These are phyloP conservation scores for Aureobasidium lini DNA, from an alignment of 2,329 filamentous ascomycete species.

Conservation along the genomic window DNA sequence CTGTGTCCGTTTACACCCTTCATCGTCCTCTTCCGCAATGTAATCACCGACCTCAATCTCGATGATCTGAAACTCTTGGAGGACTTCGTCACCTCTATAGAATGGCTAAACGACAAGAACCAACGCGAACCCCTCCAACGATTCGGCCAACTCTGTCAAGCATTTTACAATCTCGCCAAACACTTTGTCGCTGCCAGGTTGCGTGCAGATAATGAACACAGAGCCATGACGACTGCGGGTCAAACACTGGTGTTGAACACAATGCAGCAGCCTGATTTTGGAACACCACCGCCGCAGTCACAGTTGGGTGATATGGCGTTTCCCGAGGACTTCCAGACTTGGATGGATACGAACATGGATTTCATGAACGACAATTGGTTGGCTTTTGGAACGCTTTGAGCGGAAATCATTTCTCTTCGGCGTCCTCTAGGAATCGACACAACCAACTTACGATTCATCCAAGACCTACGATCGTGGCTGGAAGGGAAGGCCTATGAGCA, in stretches of 20 bases:
- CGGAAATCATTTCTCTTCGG: no score
- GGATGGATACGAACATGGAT: constrained; percentile 11
- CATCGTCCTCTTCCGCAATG: constrained; percentile 46
- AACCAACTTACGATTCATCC: no score
- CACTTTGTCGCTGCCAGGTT: constrained; percentile 16
- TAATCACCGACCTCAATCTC: constrained; percentile 20
- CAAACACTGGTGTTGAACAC: background rate
- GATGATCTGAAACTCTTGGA: constrained; percentile 19
- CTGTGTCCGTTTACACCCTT: constrained; percentile 54
- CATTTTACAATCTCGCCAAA: constrained; percentile 21
- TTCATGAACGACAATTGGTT: constrained; percentile 8
- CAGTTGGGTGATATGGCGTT: background rate
- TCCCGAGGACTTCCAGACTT: background rate
- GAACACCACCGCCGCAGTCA: background rate
- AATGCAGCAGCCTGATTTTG: background rate
- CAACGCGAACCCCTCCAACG: constrained; percentile 11
- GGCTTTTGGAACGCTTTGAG: constrained; percentile 11
- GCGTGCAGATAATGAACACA: background rate
- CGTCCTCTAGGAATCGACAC: no score
- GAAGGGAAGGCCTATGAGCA: no score
- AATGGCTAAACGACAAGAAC: constrained; percentile 2
- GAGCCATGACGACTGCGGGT: background rate
- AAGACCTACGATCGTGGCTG: no score
- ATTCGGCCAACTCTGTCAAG: constrained; percentile 19
- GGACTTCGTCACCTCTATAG: constrained; percentile 19